These are phyloP conservation scores for Elaeis oleifera DNA, from an alignment of 202 grass and related monocot species.

Conservation along the genomic window DNA sequence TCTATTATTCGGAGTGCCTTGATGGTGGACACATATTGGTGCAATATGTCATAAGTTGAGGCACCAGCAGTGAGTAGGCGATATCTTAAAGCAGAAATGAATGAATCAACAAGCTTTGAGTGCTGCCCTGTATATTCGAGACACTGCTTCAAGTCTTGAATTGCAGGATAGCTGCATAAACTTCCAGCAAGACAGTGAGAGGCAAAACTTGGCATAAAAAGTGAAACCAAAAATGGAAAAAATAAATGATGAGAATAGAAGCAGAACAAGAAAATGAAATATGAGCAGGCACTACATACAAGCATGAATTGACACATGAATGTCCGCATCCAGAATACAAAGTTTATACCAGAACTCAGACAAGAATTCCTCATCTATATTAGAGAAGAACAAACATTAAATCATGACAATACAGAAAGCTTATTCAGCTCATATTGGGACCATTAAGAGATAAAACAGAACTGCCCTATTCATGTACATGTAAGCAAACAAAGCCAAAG, in stretches of 20 bases:
- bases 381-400: too few relatives aligned
- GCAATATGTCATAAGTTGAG: slow-evolving; percentile 98
- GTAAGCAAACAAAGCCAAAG: not conserved
- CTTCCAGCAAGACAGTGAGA: slow-evolving; percentile 19
- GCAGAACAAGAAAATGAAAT: too few relatives aligned
- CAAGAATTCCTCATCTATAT: too few relatives aligned
- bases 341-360: too few relatives aligned
- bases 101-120: slow-evolving; percentile 91
- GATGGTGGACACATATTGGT: slow-evolving; percentile 96
- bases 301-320: too few relatives aligned
- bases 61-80: slow-evolving; percentile 91
- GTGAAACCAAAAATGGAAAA: too few relatives aligned
- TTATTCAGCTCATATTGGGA: too few relatives aligned
- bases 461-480: not conserved
- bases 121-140: slow-evolving; percentile 91
- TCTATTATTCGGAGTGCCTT: slow-evolving; percentile 88
- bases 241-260: too few relatives aligned
- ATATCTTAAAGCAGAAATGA: slow-evolving; percentile 90
- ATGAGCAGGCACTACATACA: too few relatives aligned
- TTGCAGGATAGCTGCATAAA: slow-evolving; percentile 70
- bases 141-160: slow-evolving; percentile 95
- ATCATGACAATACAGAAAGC: too few relatives aligned
- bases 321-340: too few relatives aligned
- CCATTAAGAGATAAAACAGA: not conserved
- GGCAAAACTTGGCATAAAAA: not conserved